Evolutionary conservation across 257 asterid genomes (phyloP), one percentile per base, ranked within the genome.

Genomic region (Anisodus tanguticus): DNA sequence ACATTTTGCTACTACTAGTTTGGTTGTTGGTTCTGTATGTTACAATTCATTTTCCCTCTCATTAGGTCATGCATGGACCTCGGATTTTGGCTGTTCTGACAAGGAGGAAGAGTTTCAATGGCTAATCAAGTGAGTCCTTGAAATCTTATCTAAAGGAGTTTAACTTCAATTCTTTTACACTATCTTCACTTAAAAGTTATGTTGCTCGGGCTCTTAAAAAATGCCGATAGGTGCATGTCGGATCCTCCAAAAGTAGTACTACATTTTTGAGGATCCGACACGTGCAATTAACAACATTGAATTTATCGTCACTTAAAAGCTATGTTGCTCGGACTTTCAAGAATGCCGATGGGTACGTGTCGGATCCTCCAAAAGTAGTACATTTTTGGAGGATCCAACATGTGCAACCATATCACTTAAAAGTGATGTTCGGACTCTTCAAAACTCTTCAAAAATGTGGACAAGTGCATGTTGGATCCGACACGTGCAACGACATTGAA

Each of bases 31-130:
- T 45, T 62, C 41, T 81, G 9, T 58, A 0, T 12, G 39, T 41
- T 6, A 22, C 47, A 11, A 45, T 51, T 78, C 59, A 64, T 31
- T 84, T 81, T 39, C 80, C 47, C 57, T 45, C 47, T 51, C 86
- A 71, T 31, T 82, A 97, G 99, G 99, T 55, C 98, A 97, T 92
- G 98, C 99, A 84, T 97, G 98, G 99, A 95, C 95, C 54, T 95
- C 98, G 66, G 99, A 97, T 87, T 95, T 78, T 87, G 99, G 99
- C n/a, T 97, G 98, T 89, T 91, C 99, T 11, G 98, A 95, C 37
- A 93, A 92, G 51, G 97, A 93, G 88, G 98, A 95, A 87, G 99
- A 95, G 88, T 97, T 97, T 84, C 89, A 88, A 57, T 95, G 98
- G 97, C 94, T 91, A 87, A 90, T 92, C 84, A 92, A 91, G 98